These are phyloP conservation scores for Cynanchum wilfordii DNA, from an alignment of 257 asterid genomes.

Conservation along the genomic window DNA sequence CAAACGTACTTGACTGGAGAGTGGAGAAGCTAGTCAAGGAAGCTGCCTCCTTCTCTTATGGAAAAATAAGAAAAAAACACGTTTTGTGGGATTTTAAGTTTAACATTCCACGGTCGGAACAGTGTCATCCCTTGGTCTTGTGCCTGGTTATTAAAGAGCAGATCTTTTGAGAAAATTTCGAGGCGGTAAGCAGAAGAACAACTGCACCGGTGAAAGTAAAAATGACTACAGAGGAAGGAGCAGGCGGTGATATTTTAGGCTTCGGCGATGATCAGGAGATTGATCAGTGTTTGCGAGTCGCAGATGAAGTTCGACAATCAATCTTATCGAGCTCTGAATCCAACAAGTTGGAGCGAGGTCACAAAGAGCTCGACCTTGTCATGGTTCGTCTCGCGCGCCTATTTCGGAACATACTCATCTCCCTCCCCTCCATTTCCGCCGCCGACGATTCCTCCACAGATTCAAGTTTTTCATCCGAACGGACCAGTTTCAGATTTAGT, in stretches of 20 bases:
- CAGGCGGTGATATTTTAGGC: constrained; percentile 40
- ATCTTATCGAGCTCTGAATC: neutral
- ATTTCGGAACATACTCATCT: neutral
- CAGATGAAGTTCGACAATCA: constrained; percentile 52
- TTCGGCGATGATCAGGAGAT: constrained; percentile 64
- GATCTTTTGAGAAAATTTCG: neutral
- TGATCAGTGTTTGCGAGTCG: constrained; percentile 58
- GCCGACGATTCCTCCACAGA: neutral
- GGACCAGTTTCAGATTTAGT: neutral
- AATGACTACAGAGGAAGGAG: constrained; percentile 25
- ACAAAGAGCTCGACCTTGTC: neutral
- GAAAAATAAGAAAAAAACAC: too few species aligned
- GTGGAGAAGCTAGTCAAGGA: neutral
- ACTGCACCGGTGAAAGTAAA: neutral
- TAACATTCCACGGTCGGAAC: neutral
- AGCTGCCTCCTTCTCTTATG: neutral
- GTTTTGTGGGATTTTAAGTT: too few species aligned
- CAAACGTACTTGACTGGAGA: neutral
- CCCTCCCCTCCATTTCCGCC: neutral
- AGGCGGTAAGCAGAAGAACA: neutral
- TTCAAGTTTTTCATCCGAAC: neutral
- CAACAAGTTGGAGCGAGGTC: neutral
- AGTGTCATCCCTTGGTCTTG: neutral
- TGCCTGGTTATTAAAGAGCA: neutral
- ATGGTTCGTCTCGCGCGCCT: neutral